Evolutionary conservation across 2,329 filamentous ascomycete genomes (phyloP), one percentile per base, ranked within the genome.

Genomic region (Rhytidhysteron rufulum): DNA sequence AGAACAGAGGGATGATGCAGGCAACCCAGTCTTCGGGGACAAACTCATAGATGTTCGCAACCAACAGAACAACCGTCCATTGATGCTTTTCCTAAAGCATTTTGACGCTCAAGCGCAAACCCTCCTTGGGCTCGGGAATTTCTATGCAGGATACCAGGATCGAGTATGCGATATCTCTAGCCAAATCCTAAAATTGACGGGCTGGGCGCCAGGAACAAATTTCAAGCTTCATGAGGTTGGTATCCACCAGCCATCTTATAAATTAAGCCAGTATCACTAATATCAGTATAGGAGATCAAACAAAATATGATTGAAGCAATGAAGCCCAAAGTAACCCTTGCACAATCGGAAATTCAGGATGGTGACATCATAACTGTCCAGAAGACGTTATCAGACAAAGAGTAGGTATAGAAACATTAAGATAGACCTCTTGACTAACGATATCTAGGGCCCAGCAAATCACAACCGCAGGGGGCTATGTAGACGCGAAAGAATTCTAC

Each of bases 301-400:
- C 89, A 90, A 37, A 87, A 82, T 44, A 97, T 97, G 90, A 95
- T 98, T 51, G 94, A 98, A 60, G 77, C 80, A 5, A 85, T 98
- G 73, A 97, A 96, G 68, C 79, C 84, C 0, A 97, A 95, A 69
- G 82, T 88, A 58, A 88, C 89, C 0, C 76, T 98, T 44, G 86
- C 89, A 50, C 83, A 87, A 44, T 93, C 93, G 2, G 94, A 98
- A 63, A 85, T 98, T 18, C 91, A 97, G 62, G 91, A 98, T 55
- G 93, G 93, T 35, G 93, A 98, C 59, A 95, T 98, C 51, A 82
- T 98, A 41, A 95, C 90, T 60, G 96, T 97, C 69, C 93, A 98
- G 63, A 79, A 80, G 44, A 71, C 77, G 19, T 68, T 79, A 25
- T 65, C 64, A 19, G 74, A 77, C 16, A 73, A 73, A 43, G 71